Conservation (phyloP, 2,329 filamentous ascomycete genomes). For the Cercospora citrullina region DNA sequence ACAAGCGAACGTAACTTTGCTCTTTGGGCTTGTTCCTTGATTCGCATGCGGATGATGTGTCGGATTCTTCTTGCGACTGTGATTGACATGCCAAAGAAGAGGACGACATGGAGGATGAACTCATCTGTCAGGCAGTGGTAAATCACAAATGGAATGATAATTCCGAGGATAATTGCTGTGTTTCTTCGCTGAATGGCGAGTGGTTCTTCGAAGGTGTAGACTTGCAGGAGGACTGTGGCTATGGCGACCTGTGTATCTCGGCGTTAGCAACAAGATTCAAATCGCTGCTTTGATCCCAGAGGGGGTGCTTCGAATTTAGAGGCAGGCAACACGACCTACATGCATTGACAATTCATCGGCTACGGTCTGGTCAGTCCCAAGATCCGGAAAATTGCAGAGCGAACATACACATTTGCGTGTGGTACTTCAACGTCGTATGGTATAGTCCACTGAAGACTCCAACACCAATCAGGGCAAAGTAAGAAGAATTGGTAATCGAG, state of each 20-base stretch:
- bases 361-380: not conserved
- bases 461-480: constrained; percentile 32
- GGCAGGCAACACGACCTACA: not conserved
- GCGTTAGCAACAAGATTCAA: not conserved
- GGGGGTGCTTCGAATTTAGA: not conserved
- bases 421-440: constrained; percentile 33
- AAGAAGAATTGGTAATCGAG: constrained; percentile 28
- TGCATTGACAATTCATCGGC: constrained; percentile 35
- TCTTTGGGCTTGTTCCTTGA: constrained; percentile 25
- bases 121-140: constrained; percentile 37
- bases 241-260: constrained; percentile 21
- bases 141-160: constrained; percentile 32
- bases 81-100: constrained; percentile 32
- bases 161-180: constrained; percentile 29
- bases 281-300: not conserved
- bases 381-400: not conserved
- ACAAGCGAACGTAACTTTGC: constrained; percentile 46
- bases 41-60: constrained; percentile 23
- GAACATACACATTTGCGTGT: constrained; percentile 31
- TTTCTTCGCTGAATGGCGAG: constrained; percentile 26
- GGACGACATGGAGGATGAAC: constrained; percentile 30
- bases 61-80: constrained; percentile 25
- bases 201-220: constrained; percentile 32
- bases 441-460: constrained; percentile 31
- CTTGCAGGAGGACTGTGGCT: constrained; percentile 28